Evolutionary conservation across 306 rosid genomes (phyloP).

Genomic region (Vigna mungo): DNA sequence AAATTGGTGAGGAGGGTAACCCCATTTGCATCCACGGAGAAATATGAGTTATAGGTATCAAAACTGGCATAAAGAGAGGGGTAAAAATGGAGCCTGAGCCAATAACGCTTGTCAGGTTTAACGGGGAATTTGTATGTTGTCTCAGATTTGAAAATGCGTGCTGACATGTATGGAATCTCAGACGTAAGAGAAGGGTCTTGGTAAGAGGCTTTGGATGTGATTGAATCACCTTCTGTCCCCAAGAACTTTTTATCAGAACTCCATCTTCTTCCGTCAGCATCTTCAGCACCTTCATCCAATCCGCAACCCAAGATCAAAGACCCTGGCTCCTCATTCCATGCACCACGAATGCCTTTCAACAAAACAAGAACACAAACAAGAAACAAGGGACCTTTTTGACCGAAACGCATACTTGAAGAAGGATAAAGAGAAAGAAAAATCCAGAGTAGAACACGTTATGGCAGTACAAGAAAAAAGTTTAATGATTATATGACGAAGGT

Average conservation of each 20-base stretch:
- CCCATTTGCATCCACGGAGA: conserved; percentile 54
- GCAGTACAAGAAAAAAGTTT: conserved; percentile 57
- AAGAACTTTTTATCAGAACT: conserved; percentile 51
- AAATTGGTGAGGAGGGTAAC: conserved; percentile 59
- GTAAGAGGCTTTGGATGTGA: conserved; percentile 47
- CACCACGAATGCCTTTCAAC: conserved; percentile 46
- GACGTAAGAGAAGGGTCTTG: conserved; percentile 62
- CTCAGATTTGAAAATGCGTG: conserved; percentile 53
- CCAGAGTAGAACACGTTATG: not conserved
- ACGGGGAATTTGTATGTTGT: conserved; percentile 51
- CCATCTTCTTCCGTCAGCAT: conserved; percentile 59
- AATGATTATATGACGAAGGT: not conserved
- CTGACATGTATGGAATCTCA: conserved; percentile 62
- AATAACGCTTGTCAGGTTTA: conserved; percentile 48
- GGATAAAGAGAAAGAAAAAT: not conserved
- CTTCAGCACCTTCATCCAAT: conserved; percentile 44
- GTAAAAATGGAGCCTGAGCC: conserved; percentile 66
- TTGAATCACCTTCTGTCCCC: conserved; percentile 18
- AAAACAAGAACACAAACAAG: conserved; percentile 30
- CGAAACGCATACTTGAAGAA: conserved; percentile 33
- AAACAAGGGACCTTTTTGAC: conserved; percentile 21
- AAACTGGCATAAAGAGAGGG: conserved; percentile 48
- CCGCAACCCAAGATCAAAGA: conserved; percentile 56
- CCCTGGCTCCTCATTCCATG: conserved; percentile 7
- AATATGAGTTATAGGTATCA: conserved; percentile 48